A percentile compares a stretch with the other conserved stretches of the same genome.
These are phyloP conservation scores for Ormosia emarginata DNA, from an alignment of 306 rosid species.

Conservation along the genomic window DNA sequence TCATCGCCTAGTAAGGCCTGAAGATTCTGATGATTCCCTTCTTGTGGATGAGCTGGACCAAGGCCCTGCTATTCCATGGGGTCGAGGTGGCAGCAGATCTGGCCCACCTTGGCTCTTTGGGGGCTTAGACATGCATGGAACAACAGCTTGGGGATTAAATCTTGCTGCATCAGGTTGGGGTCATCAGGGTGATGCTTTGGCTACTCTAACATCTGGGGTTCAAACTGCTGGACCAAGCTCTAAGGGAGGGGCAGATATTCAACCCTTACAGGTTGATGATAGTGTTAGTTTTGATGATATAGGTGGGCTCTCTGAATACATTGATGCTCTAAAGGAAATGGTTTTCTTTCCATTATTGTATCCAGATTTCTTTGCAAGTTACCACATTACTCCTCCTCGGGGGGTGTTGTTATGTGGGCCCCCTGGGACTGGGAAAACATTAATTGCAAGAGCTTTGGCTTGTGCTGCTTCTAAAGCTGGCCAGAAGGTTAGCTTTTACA, in stretches of 20 bases:
- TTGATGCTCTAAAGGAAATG: slow-evolving; percentile 96
- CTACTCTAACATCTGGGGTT: slow-evolving; percentile 82
- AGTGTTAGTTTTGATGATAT: slow-evolving; percentile 91
- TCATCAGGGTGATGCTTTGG: slow-evolving; percentile 89
- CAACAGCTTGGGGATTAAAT: slow-evolving; percentile 88
- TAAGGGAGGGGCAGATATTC: slow-evolving; percentile 98
- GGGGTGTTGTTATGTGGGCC: slow-evolving; percentile 98
- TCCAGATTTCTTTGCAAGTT: slow-evolving; percentile 96
- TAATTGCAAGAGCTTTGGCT: slow-evolving; percentile 96
- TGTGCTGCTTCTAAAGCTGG: slow-evolving; percentile 99
- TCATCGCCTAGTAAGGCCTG: slow-evolving; percentile 70
- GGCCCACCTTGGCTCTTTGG: slow-evolving; percentile 96
- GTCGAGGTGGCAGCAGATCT: slow-evolving; percentile 81
- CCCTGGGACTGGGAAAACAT: slow-evolving; percentile 97
- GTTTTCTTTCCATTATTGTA: slow-evolving; percentile 91
- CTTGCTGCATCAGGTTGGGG: slow-evolving; percentile 99
- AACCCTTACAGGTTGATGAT: slow-evolving; percentile 96
- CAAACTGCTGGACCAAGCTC: slow-evolving; percentile 99
- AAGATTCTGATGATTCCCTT: slow-evolving; percentile 98
- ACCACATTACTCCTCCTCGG: slow-evolving; percentile 96
- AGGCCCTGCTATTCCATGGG: slow-evolving; percentile 95
- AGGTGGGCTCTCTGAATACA: slow-evolving; percentile 90
- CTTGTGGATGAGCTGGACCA: slow-evolving; percentile 96
- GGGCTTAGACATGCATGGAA: slow-evolving; percentile 85
- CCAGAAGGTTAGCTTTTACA: slow-evolving; percentile 96